Base-by-base conservation (phyloP, 1,139 yeast genomes). In the Taphrina pruni region DNA sequence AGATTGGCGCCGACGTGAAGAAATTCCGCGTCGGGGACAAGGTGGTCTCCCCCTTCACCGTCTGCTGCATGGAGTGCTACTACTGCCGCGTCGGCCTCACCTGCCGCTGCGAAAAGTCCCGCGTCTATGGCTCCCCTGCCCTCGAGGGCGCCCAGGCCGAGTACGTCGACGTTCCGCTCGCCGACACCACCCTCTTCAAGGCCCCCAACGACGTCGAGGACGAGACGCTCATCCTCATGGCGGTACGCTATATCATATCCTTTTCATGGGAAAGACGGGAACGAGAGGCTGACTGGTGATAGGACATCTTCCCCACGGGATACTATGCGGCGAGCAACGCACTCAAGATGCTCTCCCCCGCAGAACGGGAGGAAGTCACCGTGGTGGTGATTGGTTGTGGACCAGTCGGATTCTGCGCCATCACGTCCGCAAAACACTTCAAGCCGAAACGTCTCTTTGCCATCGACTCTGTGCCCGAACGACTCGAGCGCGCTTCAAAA, bases 301-400 rank as follows among this genome's bases (percentile, higher is more conserved):
- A 88, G 11, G 90, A 87, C 77, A 87, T 87, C 69, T 87, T 87
- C 76, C 85, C 87, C 50, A 87, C 90, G 0, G 90, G 88, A 0
- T 70, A 69, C 69, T 85, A 82, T 74, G 89, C 89, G 46, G 86
- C 86, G 21, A 75, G 82, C 17, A 84, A 85, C 72, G 82, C 80
- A 71, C 72, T 82, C 39, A 76, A 77, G 64, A 81, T 82, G 50
- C n/a, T 56, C 55, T 26, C 39, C 8, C 36, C 21, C 6, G 50
- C 55, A 41, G 72, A 74, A 38, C 72, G 74, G 6, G 74, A 76
- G 7, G 70, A 69, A 35, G 75, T 86, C 56, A 54, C 67, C 14
- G 60, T 64, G 21, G 67, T 56, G 9, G 88, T 86, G 72, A 75
- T 87, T 4, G 90, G 90, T 0, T 84, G 86, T 21, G 90, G 90